A percentile compares a stretch with the other conserved stretches of the same genome.
phyloP scores from a whole-genome alignment of 768 basidiomycete genomes.

The Boletus edulis region DNA sequence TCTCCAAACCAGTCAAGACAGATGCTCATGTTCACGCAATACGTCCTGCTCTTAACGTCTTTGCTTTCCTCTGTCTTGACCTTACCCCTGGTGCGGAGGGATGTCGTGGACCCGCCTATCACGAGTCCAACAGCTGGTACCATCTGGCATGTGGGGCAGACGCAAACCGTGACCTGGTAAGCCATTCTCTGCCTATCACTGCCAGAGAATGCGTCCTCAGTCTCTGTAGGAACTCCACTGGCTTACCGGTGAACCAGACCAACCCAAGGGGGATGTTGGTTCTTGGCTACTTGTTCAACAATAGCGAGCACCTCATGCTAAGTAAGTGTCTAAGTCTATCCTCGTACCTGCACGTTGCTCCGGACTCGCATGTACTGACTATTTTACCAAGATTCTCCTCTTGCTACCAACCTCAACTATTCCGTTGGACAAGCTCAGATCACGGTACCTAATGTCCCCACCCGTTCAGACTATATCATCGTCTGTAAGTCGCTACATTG shows the following conservation, averaged over 20 bases:
- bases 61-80: constrained; percentile 24
- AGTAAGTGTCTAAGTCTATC: constrained; percentile 16
- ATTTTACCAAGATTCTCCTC: constrained; percentile 28
- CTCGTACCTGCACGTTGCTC: not conserved
- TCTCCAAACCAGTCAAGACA: constrained; percentile 6
- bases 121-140: constrained; percentile 40
- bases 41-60: constrained; percentile 21
- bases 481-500: constrained; percentile 30
- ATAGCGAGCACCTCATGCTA: constrained; percentile 33
- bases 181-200: constrained; percentile 18
- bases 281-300: constrained; percentile 22
- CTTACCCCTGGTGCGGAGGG: constrained; percentile 36
- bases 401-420: constrained; percentile 34
- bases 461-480: constrained; percentile 33
- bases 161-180: constrained; percentile 52
- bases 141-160: constrained; percentile 45
- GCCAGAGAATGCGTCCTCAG: constrained; percentile 30
- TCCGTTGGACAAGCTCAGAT: constrained; percentile 31
- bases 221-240: constrained; percentile 14
- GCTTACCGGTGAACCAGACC: constrained; percentile 27
- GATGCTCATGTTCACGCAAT: constrained; percentile 25
- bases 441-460: constrained; percentile 35
- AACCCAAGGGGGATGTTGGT: constrained; percentile 33
- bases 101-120: constrained; percentile 49
- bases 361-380: constrained; percentile 5